Conservation (phyloP, 2,329 filamentous ascomycete genomes). For the Herpomyces periplanetae region DNA sequence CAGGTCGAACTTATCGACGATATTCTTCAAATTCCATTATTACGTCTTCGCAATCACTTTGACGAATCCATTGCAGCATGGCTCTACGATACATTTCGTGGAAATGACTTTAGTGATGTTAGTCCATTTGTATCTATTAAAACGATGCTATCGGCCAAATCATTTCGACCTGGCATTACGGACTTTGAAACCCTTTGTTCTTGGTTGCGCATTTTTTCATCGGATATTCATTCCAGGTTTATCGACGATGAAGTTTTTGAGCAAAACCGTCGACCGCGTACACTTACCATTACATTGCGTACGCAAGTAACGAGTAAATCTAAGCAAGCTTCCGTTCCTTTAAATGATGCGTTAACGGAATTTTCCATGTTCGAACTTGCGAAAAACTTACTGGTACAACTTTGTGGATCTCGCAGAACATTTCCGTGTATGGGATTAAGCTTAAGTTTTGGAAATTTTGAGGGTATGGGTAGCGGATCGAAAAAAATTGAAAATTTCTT, state of each 20-base stretch:
- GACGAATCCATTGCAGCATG: conserved; percentile 52
- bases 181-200: conserved; percentile 32
- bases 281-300: conserved; percentile 46
- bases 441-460: conserved; percentile 58
- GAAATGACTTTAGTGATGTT: conserved; percentile 53
- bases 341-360: conserved; percentile 32
- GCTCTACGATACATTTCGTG: conserved; percentile 50
- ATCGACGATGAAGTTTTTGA: conserved; percentile 67
- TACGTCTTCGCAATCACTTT: conserved; percentile 34
- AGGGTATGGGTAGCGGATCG: conserved; percentile 48
- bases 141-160: conserved; percentile 85
- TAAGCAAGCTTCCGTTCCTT: conserved; percentile 31
- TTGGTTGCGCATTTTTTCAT: conserved; percentile 66
- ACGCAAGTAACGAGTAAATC: conserved; percentile 32
- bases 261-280: conserved; percentile 48
- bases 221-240: conserved; percentile 58
- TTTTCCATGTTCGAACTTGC: conserved; percentile 29
- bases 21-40: conserved; percentile 25
- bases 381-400: conserved; percentile 32
- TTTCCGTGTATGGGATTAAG: conserved; percentile 83
- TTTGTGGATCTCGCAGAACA: conserved; percentile 31
- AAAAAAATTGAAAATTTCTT: conserved; percentile 54
- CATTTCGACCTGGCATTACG: conserved; percentile 50
- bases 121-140: conserved; percentile 75
- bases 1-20: conserved; percentile 40